These are phyloP conservation scores for Hydnomerulius pinastri DNA, from an alignment of 768 basidiomycete species.

Conservation along the genomic window DNA sequence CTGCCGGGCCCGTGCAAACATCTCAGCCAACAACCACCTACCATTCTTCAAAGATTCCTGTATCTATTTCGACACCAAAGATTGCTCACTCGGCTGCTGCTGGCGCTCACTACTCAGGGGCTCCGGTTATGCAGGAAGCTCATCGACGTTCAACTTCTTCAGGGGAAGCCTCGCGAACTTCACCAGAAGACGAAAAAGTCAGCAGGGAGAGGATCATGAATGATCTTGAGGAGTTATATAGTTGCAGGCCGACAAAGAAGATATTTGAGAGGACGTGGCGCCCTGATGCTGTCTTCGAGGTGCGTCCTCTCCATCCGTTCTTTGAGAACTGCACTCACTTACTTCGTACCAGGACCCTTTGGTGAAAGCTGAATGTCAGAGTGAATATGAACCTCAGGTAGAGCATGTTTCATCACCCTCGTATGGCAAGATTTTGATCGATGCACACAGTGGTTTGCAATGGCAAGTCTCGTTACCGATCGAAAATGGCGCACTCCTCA, in stretches of 20 bases:
- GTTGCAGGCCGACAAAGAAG: constrained; percentile 51
- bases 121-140: constrained; percentile 18
- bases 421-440: neutral
- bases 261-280: constrained; percentile 56
- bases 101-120: constrained; percentile 64
- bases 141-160: neutral
- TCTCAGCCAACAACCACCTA: constrained; percentile 44
- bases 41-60: constrained; percentile 45
- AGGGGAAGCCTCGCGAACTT: constrained; percentile 25
- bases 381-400: constrained; percentile 57
- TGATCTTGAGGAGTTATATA: constrained; percentile 62
- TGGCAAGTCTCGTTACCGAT: constrained; percentile 38
- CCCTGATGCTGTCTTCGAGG: constrained; percentile 59
- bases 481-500: constrained; percentile 2
- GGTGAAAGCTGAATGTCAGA: constrained; percentile 48
- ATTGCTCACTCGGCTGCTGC: constrained; percentile 60
- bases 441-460: constrained; percentile 47
- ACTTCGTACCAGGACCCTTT: constrained; percentile 46
- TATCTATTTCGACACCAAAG: constrained; percentile 48
- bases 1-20: constrained; percentile 20
- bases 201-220: constrained; percentile 51
- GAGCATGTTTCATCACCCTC: constrained; percentile 3
- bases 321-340: neutral
- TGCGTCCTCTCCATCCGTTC: constrained; percentile 12
- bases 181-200: constrained; percentile 26